Evolutionary conservation across 2,329 filamentous ascomycete species (phyloP).

Genomic region (Calycina herbarum): DNA sequence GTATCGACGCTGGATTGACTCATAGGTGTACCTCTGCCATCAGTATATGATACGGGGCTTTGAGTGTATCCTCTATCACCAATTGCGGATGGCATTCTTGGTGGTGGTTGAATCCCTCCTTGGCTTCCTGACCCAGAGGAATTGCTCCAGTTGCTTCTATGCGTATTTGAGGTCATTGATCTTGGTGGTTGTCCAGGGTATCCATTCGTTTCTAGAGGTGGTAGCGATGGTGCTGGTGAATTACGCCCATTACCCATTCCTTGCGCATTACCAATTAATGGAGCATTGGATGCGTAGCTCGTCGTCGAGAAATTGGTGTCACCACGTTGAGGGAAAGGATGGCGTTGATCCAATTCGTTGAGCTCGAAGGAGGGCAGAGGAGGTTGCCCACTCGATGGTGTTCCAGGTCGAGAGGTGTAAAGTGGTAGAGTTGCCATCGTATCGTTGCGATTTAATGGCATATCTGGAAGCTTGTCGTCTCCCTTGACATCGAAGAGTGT

Average conservation of each 20-base stretch:
- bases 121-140: background rate
- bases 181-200: conserved; percentile 30
- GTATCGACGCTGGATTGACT: conserved; percentile 25
- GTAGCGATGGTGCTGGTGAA: conserved; percentile 34
- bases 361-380: conserved; percentile 50
- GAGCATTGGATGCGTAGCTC: conserved; percentile 65
- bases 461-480: conserved; percentile 56
- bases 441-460: conserved; percentile 62
- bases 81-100: conserved; percentile 34
- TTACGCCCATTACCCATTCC: conserved; percentile 54
- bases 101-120: conserved; percentile 23
- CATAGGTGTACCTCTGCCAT: conserved; percentile 19
- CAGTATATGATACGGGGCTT: conserved; percentile 33
- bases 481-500: conserved; percentile 52
- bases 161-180: conserved; percentile 31
- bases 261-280: conserved; percentile 59
- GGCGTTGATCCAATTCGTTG: conserved; percentile 52
- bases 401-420: conserved; percentile 61
- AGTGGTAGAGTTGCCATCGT: conserved; percentile 61
- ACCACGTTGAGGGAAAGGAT: conserved; percentile 47
- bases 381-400: conserved; percentile 43
- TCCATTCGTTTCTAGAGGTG: conserved; percentile 28
- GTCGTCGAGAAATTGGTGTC: conserved; percentile 56
- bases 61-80: conserved; percentile 34
- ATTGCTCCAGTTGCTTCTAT: conserved; percentile 29